phyloP scores from a whole-genome alignment of 2,329 filamentous ascomycete species.

The Epichloe typhina region DNA sequence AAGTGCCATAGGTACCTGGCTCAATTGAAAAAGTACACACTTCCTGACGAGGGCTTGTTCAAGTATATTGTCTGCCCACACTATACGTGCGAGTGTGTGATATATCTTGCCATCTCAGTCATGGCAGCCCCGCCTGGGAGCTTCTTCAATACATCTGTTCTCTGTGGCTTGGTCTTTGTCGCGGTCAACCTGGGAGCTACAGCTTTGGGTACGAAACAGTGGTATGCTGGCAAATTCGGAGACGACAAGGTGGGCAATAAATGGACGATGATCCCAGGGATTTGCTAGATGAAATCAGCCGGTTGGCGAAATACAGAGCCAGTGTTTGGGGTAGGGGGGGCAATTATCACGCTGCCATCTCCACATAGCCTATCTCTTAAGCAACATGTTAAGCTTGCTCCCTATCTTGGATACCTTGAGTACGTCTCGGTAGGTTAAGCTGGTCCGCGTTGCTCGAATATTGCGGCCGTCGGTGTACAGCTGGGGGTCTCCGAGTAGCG shows the following conservation, averaged over 20 bases:
- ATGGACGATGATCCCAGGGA: conserved; percentile 65
- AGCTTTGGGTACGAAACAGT: conserved; percentile 61
- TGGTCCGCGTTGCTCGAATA: conserved; percentile 48
- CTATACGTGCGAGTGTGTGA: conserved; percentile 75
- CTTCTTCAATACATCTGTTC: conserved; percentile 58
- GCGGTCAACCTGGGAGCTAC: conserved; percentile 69
- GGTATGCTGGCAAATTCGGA: conserved; percentile 71
- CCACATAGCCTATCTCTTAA: conserved; percentile 17
- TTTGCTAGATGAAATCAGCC: conserved; percentile 32
- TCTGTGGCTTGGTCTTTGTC: conserved; percentile 61
- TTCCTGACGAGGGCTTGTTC: conserved; percentile 65
- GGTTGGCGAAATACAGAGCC: not conserved
- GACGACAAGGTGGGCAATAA: conserved; percentile 43
- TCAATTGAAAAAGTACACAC: conserved; percentile 64
- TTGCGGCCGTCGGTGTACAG: conserved; percentile 38
- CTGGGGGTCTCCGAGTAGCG: conserved; percentile 40
- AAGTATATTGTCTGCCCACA: conserved; percentile 67
- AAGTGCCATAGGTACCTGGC: conserved; percentile 58
- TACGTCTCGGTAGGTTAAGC: conserved; percentile 77
- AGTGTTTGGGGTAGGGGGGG: not conserved
- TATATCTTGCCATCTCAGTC: conserved; percentile 70
- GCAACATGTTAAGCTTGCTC: conserved; percentile 45
- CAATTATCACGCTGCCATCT: not conserved
- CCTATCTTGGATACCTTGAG: conserved; percentile 65
- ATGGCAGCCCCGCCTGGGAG: conserved; percentile 55